Conservation (phyloP, 371 early-diverging fungal species). For the Entomophthora muscae region DNA sequence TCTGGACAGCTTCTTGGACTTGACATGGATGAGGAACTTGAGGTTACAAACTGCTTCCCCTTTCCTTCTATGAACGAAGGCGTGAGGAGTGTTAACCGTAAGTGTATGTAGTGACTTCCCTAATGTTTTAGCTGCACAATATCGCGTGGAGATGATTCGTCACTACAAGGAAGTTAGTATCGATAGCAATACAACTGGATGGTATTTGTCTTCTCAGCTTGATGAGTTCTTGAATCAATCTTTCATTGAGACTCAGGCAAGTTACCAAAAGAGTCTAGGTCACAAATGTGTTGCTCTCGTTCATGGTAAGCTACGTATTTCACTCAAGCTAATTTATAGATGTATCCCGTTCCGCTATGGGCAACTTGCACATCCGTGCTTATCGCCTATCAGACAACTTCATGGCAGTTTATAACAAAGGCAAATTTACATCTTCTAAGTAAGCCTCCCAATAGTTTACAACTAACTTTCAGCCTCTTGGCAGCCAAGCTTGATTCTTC, state of each 20-base stretch:
- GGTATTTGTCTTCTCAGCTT: constrained; percentile 83
- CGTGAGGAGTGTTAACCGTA: constrained; percentile 6
- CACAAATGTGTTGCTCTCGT: constrained; percentile 75
- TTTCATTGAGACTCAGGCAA: constrained; percentile 76
- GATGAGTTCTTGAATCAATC: constrained; percentile 79
- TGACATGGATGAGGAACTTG: constrained; percentile 63
- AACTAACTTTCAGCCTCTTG: constrained; percentile 20
- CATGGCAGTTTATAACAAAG: constrained; percentile 63
- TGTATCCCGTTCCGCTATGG: constrained; percentile 62
- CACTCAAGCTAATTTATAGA: constrained; percentile 23
- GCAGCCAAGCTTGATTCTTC: constrained; percentile 62
- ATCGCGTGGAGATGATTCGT: constrained; percentile 85
- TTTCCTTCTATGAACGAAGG: constrained; percentile 40
- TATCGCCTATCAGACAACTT: constrained; percentile 72
- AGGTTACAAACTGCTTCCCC: constrained; percentile 82
- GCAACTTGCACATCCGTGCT: constrained; percentile 73
- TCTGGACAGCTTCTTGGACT: constrained; percentile 82
- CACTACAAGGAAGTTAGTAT: constrained; percentile 82
- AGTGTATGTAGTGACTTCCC: background rate
- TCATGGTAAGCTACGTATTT: constrained; percentile 27
- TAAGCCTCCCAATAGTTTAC: constrained; percentile 11
- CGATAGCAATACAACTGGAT: constrained; percentile 92
- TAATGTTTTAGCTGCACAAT: constrained; percentile 35
- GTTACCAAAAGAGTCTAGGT: constrained; percentile 72
- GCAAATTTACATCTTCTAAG: constrained; percentile 73